Conservation (phyloP, 2,329 filamentous ascomycete genomes). For the Trichoderma sp. region DNA sequence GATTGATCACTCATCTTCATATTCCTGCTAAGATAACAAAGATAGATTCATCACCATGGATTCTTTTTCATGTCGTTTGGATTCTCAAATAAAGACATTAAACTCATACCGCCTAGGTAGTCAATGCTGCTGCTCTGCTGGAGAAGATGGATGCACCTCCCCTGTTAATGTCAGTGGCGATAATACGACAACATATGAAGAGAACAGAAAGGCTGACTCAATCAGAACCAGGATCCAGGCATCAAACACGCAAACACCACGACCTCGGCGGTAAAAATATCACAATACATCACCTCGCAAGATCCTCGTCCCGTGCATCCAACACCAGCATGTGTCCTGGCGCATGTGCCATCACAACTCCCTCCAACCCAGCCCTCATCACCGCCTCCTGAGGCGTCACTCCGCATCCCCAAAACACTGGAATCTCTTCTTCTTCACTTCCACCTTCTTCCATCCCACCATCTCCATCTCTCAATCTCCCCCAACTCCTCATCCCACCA, state of each 20-base stretch:
- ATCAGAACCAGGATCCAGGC: background rate
- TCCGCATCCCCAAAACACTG: constrained; percentile 62
- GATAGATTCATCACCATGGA: background rate
- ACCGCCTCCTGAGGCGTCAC: constrained; percentile 65
- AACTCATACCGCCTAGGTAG: background rate
- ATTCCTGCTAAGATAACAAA: background rate
- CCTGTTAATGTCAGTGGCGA: background rate
- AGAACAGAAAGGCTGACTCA: background rate
- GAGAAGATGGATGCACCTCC: background rate
- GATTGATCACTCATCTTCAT: background rate
- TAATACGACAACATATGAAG: background rate
- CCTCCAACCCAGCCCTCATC: constrained; percentile 51
- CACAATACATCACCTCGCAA: constrained; percentile 7
- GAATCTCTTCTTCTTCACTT: constrained; percentile 39
- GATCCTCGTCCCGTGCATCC: constrained; percentile 47
- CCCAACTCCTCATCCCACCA: constrained; percentile 29
- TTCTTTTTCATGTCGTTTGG: background rate
- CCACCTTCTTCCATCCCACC: constrained; percentile 26
- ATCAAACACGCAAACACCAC: background rate
- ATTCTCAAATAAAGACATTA: background rate
- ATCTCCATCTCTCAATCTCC: constrained; percentile 6
- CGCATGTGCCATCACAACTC: constrained; percentile 58
- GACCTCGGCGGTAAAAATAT: too few species aligned
- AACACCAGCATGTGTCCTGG: constrained; percentile 61
- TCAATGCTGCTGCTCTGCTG: background rate